Base-by-base conservation (phyloP, 192 early-diverging fungal genomes). In the Coemansia sp. region DNA sequence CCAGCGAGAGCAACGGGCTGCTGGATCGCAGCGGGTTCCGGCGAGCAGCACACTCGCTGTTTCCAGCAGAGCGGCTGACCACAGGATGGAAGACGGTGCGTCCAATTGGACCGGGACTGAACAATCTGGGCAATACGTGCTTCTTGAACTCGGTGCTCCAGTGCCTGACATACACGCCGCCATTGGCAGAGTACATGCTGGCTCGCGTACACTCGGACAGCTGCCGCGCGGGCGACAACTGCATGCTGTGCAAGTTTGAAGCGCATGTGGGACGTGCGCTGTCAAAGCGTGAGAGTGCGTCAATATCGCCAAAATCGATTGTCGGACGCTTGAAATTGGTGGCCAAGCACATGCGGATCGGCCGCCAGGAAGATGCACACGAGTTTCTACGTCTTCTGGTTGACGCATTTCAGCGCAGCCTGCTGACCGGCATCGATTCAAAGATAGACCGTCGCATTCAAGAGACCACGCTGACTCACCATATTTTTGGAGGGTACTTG, bases 301-400 rank as follows among this genome's bases (percentile, higher is more conserved):
- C 70, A 21, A 83, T 92, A n/a, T 70, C 83, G 10, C 91, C 91
- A 47, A 89, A 86, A 25, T 53, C 71, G 7, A 87, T 92, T 59
- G 87, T 87, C 5, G 82, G 84, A 12, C 80, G 87, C 5, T 65
- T 93, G 25, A 81, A 86, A 75, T 82, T 81, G 56, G 86, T 96
- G 15, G 89, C 90, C 45, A 89, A 86, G 65, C 88, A 90, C 43
- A 85, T 96, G 73, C 79, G 87, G 15, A 64, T 90, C 4, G 92
- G 92, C 10, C 75, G 89, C 19, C 94, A 96, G 70, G 94, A 94
- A 58, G 94, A 96, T 62, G 85, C 94, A 9, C 93, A 96, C 65
- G 94, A 96, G 73, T 94, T 94, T 64, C 78, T 93, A 29, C 79
- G 90, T 25, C 73, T 82, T 35, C 69, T 92, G 19, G 59, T 92